Percentiles rank a stretch among this genome's conserved stretches.
These are phyloP conservation scores for Microglena sp. DNA, from an alignment of 139 green algal genomes.

Conservation along the genomic window DNA sequence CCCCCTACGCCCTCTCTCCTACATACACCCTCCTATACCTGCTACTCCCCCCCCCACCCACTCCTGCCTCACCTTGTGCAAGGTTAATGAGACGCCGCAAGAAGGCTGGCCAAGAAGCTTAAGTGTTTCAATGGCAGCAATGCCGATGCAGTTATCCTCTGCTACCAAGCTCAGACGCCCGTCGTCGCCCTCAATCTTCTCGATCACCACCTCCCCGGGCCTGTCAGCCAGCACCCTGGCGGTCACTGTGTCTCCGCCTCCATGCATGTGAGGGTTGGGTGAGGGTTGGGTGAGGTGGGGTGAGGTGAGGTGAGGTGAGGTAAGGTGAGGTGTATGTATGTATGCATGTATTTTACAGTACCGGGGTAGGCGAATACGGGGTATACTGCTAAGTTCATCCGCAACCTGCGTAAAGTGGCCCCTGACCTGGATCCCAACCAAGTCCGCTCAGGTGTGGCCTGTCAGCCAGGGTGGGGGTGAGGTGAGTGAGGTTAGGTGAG, in stretches of 20 bases:
- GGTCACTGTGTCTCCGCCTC: conserved; percentile 80
- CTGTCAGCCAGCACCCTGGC: conserved; percentile 50
- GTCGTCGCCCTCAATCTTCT: conserved; percentile 77
- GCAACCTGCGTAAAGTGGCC: too few relatives aligned
- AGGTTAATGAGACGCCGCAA: conserved; percentile 65
- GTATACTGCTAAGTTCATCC: too few relatives aligned
- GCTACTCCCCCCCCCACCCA: too few relatives aligned
- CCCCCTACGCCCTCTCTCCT: too few relatives aligned
- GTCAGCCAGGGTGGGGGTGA: too few relatives aligned
- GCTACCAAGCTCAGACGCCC: conserved; percentile 73
- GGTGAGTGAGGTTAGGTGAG: too few relatives aligned
- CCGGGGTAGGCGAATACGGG: too few relatives aligned
- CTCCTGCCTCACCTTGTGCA: conserved; percentile 73
- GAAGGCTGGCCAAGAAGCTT: conserved; percentile 67
- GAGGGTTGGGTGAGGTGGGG: neutral
- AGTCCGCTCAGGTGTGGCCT: too few relatives aligned
- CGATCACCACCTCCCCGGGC: conserved; percentile 74
- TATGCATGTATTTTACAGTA: too few relatives aligned
- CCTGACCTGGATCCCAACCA: too few relatives aligned
- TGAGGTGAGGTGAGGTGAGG: neutral
- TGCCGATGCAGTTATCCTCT: conserved; percentile 84
- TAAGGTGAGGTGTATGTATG: neutral
- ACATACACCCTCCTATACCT: too few relatives aligned
- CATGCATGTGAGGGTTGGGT: conserved; percentile 42
- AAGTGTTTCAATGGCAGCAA: conserved; percentile 79